phyloP scores from a whole-genome alignment of 805 yeast species.

The Candida railenensis region DNA sequence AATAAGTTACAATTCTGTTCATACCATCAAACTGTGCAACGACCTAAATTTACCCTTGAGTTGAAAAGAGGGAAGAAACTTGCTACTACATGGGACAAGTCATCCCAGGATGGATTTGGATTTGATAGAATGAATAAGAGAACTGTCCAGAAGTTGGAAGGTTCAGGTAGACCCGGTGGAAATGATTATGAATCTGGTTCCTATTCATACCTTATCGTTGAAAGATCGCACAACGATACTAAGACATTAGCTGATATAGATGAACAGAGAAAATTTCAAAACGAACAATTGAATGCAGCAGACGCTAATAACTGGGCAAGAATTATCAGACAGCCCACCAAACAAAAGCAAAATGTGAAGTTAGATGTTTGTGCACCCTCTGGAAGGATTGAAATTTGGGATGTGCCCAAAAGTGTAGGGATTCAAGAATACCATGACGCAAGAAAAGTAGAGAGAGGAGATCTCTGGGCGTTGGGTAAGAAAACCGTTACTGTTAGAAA shows the following conservation, averaged over 20 bases:
- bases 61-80: constrained; percentile 77
- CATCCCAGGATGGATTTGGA: constrained; percentile 56
- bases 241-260: constrained; percentile 42
- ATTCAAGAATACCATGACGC: constrained; percentile 85
- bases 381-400: constrained; percentile 85
- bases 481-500: constrained; percentile 34
- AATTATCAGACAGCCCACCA: constrained; percentile 66
- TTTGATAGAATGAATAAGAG: constrained; percentile 32
- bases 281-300: constrained; percentile 17
- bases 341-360: constrained; percentile 78
- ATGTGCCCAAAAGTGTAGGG: constrained; percentile 74
- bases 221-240: constrained; percentile 51
- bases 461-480: constrained; percentile 67
- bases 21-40: constrained; percentile 63
- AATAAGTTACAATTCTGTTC: constrained; percentile 71
- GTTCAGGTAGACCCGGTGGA: constrained; percentile 78
- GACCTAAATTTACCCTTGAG: constrained; percentile 82
- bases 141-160: constrained; percentile 43
- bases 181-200: constrained; percentile 68
- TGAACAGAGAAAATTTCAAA: constrained; percentile 28
- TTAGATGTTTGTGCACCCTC: constrained; percentile 77
- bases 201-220: constrained; percentile 71
- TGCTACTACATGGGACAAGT: constrained; percentile 68
- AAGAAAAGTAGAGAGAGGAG: constrained; percentile 80
- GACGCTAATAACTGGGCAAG: constrained; percentile 62